Evolutionary conservation across 2,329 filamentous ascomycete genomes (phyloP), one percentile per base, ranked within the genome.

Genomic region (Plenodomus tracheiphilus): DNA sequence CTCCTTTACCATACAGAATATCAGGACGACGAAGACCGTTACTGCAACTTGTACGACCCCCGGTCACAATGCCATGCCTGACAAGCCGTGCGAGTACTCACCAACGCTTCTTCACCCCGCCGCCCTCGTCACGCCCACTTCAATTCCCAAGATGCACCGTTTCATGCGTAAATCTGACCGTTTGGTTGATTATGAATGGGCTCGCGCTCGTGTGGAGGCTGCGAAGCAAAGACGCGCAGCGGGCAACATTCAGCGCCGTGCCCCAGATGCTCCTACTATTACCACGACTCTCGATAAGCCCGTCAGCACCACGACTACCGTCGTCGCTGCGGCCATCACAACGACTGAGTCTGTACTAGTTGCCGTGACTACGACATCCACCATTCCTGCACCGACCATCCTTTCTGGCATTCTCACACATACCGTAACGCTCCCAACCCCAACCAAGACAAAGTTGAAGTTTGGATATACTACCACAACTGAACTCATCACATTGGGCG

Each of bases 31-130:
- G 1, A 64, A 67, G 39, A 76, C 74, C 0, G 60, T 64, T 2
- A 70, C 69, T 4, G 69, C 72, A 13, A 67, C 63, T 6, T 77
- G 74, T 64, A 74, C 68, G 8, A 59, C 67, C 2, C 62, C 69
- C 5, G 66, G 56, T 17, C 64, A 59, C 13, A 54, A 60, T 13
- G 53, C 55, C 22, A 61, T 51, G 22, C 58, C 58, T 1, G 73
- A 75, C 47, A 73, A 74, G 51, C 61, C 63, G 15, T 68, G 62
- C 47, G 58, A 46, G 9, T 71, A 72, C 57, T 66, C 61, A 2
- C 74, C 73, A 3, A 74, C 69, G 25, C 47, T 59, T 2, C 47
- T 73, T 13, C 65, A 68, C 39, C 62, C 68, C 28, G 65, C 57
- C 18, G 67, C 62, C 11, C 25, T 69, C 20, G 63, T 45, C 15